Evolutionary conservation across 805 yeast species (phyloP), one percentile per base, ranked within the genome.

Genomic region (Debaryomyces castellii): DNA sequence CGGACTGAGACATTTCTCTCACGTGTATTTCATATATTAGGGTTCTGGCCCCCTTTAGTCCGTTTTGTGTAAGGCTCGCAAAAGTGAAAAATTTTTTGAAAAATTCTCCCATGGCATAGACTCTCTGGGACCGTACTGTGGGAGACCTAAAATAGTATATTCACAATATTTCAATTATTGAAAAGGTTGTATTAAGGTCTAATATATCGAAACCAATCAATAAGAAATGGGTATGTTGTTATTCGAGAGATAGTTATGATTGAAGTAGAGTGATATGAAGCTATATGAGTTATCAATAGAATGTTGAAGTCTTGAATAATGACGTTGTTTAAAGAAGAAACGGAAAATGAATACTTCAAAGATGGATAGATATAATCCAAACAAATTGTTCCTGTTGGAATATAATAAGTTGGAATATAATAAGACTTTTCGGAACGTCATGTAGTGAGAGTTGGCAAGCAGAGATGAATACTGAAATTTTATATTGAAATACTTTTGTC

Each of bases 181-280:
- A 33, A 41, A 41, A 32, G 38, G 36, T 41, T 20, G 33, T 33
- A 41, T 12, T 41, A 41, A 32, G 43, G 41, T 36, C 43, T 37
- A 32, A 25, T 38, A 34, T 32, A 41, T 40, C 39, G 18, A 48
- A 54, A 49, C 58, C 51, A 54, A 57, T 42, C 59, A 52, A 54
- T 54, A 50, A 51, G 52, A 52, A 59, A 60, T 60, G 64, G 64
- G 64, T 60, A 60, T 60, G 64, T 60, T 37, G 42, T 27, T 9
- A 20, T 39, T n/a, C 4, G 14, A 35, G 38, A 20, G 24, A 35
- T 20, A 6, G 18, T 24, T 20, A 35, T 35, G 8, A 12, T 35
- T n/a, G 14, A 9, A 35, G 11, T 9, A 35, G 5, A 18, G 24
- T 35, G 24, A 35, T 35, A 21, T 20, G 7, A 12, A 35, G 5